phyloP scores from a whole-genome alignment of 2,329 filamentous ascomycete genomes.

The Neofusicoccum laricinum region DNA sequence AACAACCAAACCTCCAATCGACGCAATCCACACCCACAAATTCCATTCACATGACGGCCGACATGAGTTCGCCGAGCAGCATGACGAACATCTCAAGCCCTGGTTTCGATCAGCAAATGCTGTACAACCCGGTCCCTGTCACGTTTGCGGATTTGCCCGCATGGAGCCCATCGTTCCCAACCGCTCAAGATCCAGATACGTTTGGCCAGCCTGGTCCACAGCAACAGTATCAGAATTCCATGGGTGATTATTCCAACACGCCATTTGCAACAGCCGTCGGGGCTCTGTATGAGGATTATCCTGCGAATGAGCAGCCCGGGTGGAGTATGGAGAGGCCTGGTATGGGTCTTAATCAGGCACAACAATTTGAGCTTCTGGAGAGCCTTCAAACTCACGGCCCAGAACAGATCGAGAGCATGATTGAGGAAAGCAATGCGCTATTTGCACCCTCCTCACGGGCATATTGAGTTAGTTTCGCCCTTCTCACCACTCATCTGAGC shows the following conservation, averaged over 20 bases:
- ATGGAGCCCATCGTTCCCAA: conserved; percentile 36
- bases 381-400: conserved; percentile 61
- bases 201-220: conserved; percentile 25
- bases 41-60: neutral
- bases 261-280: conserved; percentile 2
- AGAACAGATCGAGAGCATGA: conserved; percentile 40
- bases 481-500: neutral
- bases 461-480: neutral
- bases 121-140: conserved; percentile 32
- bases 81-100: neutral
- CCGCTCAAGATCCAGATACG: conserved; percentile 28
- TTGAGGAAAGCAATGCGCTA: conserved; percentile 33
- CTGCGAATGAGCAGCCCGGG: conserved; percentile 48
- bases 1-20: conserved; percentile 25
- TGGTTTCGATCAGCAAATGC: conserved; percentile 9
- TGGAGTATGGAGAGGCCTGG: conserved; percentile 49
- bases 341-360: conserved; percentile 66
- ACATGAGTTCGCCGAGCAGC: neutral
- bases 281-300: conserved; percentile 33
- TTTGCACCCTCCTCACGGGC: conserved; percentile 15
- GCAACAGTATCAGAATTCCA: conserved; percentile 15
- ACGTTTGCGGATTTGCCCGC: conserved; percentile 36
- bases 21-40: conserved; percentile 23
- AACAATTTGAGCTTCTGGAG: conserved; percentile 80
- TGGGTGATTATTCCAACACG: neutral